Evolutionary conservation across 768 basidiomycete species (phyloP).

Genomic region (Pulveroboletus ravenelii): DNA sequence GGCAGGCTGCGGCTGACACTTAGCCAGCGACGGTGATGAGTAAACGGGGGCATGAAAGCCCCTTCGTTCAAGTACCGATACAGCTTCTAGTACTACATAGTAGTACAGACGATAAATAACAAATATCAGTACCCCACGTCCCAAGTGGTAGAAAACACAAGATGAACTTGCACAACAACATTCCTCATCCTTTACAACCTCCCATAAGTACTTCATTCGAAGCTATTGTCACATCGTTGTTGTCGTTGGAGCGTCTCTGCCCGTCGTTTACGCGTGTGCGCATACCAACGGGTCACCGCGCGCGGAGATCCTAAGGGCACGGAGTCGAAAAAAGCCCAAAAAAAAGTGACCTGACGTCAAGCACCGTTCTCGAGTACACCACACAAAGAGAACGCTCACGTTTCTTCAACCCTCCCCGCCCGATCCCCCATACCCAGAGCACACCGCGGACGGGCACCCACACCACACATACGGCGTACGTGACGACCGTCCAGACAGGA

Average conservation of each 20-base stretch:
- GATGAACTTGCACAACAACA: neutral
- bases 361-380: neutral
- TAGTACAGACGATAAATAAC: neutral
- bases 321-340: neutral
- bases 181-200: neutral
- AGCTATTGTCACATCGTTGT: neutral
- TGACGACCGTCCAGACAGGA: neutral
- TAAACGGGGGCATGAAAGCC: neutral
- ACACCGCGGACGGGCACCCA: conserved; percentile 1
- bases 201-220: neutral
- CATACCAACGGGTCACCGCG: conserved; percentile 2
- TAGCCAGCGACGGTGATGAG: neutral
- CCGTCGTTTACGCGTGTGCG: neutral
- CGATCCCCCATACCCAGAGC: conserved; percentile 17
- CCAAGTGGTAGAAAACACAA: neutral
- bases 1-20: neutral
- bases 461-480: neutral
- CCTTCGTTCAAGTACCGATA: conserved; percentile 1
- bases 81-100: neutral
- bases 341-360: neutral
- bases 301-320: neutral
- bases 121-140: neutral
- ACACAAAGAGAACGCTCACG: neutral
- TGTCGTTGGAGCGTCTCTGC: neutral
- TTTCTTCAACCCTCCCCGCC: neutral